phyloP scores from a whole-genome alignment of 2,329 filamentous ascomycete genomes.

The Talaromyces sp. region DNA sequence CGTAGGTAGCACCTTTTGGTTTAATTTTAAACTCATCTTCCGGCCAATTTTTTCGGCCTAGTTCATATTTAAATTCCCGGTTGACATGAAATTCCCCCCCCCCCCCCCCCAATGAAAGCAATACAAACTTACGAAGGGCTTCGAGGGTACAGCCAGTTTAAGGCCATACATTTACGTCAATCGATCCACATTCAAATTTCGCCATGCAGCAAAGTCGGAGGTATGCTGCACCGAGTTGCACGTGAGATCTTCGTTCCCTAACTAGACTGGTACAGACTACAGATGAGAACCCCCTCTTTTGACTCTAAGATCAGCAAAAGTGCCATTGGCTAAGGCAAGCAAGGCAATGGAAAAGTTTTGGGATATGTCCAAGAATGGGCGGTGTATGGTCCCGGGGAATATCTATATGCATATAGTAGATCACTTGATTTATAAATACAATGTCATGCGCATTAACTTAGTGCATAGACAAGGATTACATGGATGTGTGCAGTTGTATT shows the following conservation, averaged over 20 bases:
- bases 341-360: background rate
- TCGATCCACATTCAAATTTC: background rate
- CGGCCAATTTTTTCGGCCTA: too few relatives aligned
- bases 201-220: background rate
- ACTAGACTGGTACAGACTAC: background rate
- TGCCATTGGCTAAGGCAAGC: background rate
- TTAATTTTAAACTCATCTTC: too few relatives aligned
- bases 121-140: too few relatives aligned
- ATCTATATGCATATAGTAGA: background rate
- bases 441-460: background rate
- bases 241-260: background rate
- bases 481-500: background rate
- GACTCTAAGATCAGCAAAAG: background rate
- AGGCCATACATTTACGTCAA: too few relatives aligned
- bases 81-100: too few relatives aligned
- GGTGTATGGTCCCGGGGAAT: background rate
- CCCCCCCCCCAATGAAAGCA: too few relatives aligned
- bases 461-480: background rate
- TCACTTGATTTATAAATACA: background rate
- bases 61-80: too few relatives aligned
- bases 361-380: background rate
- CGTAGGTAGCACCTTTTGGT: too few relatives aligned
- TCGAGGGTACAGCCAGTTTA: too few relatives aligned
- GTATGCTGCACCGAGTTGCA: too few relatives aligned
- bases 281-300: background rate